Evolutionary conservation across 495 filamentous ascomycete species (phyloP), one percentile per base, ranked within the genome.

Genomic region (Astrothelium macrocarpum): DNA sequence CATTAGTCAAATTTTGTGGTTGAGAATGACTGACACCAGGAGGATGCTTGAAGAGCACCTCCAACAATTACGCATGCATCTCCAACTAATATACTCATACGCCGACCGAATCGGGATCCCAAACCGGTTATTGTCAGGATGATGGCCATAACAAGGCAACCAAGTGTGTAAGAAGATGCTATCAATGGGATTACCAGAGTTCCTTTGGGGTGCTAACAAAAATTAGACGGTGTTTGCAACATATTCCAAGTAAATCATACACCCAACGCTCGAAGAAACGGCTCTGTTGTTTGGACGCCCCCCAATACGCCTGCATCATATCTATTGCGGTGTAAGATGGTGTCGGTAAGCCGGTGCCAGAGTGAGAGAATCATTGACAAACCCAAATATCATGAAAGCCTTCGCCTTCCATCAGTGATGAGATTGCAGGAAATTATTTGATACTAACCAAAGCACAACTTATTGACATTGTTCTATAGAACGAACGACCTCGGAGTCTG

Each of bases 221-320:
- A 10, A 20, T 1, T 1, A 58, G 53, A 23, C 10, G 20, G 20
- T 58, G 20, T 31, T 58, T 9, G 53, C 0, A 25, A 10, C 10
- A 25, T 11, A 29, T 58, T 11, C 9, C 10, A 25, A n/a, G 10
- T 10, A 25, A 0, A 11, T 58, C 53, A 0, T 1, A 61, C 59
- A 5, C 59, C 59, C 12, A 61, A 39, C 34, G 59, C 59, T 11
- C 43, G 20, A 18, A 25, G 34, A 32, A 61, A 61, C 31, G 28
- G 59, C 26, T 39, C 29, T 39, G 34, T 61, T 34, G 23, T 32
- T 20, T 61, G 59, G 5, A 61, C 59, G 4, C 32, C 59, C 11
- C 59, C 59, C 29, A 61, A 32, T 10, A 61, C 59, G 28, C 59
- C 59, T 2, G 59, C 32, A 61, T 61, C 59, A 43, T 61, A 61